A percentile compares a stretch with the other conserved stretches of the same genome.
These are phyloP conservation scores for Silene coronaria DNA, from an alignment of 179 eudicot genomes.

Conservation along the genomic window DNA sequence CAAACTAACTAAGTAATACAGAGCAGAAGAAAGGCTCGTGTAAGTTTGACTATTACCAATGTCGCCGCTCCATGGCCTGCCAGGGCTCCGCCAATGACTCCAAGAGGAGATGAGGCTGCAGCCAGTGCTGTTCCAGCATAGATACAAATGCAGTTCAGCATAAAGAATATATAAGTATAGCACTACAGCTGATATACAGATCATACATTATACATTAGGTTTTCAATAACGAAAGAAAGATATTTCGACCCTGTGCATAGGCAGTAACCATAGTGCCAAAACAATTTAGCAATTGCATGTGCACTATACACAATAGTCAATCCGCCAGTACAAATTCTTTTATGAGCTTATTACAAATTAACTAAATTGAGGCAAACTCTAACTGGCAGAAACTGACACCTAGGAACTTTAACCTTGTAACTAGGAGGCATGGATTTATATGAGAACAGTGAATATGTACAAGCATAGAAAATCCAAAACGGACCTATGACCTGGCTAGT, in stretches of 20 bases:
- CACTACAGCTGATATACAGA: background rate
- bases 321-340: background rate
- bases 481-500: background rate
- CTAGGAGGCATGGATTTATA: background rate
- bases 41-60: constrained; percentile 42
- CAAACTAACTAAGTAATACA: background rate
- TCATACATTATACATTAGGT: background rate
- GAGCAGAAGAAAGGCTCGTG: background rate
- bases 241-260: too few relatives aligned
- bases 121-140: constrained; percentile 63
- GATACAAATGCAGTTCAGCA: constrained; percentile 2
- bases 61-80: constrained; percentile 95
- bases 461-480: constrained; percentile 1
- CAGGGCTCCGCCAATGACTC: constrained; percentile 85
- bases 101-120: constrained; percentile 94
- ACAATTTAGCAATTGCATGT: background rate
- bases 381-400: too few relatives aligned
- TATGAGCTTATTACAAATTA: too few relatives aligned
- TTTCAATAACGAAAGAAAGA: background rate
- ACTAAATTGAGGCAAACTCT: too few relatives aligned
- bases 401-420: background rate
- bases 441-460: background rate
- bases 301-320: background rate
- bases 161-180: background rate
- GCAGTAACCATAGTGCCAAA: too few relatives aligned